These are phyloP conservation scores for Blumeriella jaapii DNA, from an alignment of 2,329 filamentous ascomycete species.

Conservation along the genomic window DNA sequence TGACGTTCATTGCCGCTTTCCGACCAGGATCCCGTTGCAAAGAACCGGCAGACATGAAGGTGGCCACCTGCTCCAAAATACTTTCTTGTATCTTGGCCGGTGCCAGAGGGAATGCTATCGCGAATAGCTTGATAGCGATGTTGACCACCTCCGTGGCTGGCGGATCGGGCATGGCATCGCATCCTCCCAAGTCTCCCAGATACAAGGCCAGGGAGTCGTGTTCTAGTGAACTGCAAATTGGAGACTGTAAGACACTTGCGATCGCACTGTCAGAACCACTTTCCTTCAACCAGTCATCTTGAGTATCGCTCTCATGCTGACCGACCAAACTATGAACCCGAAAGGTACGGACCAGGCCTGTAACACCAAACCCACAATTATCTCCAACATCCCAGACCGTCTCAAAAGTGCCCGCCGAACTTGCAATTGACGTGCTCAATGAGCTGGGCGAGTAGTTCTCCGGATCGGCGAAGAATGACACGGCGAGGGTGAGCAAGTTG, in stretches of 20 bases:
- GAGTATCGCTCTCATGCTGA: constrained; percentile 44
- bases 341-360: constrained; percentile 70
- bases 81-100: constrained; percentile 90
- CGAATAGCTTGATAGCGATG: constrained; percentile 84
- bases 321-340: constrained; percentile 59
- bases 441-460: constrained; percentile 79
- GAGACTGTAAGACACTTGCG: constrained; percentile 50
- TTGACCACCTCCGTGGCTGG: constrained; percentile 91
- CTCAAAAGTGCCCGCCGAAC: constrained; percentile 80
- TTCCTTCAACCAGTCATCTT: constrained; percentile 40
- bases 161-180: constrained; percentile 51
- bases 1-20: constrained; percentile 83
- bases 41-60: constrained; percentile 69
- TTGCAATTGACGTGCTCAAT: constrained; percentile 82
- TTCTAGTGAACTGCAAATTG: constrained; percentile 73
- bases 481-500: constrained; percentile 78
- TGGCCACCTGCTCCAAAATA: constrained; percentile 84
- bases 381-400: constrained; percentile 91
- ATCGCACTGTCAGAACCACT: constrained; percentile 53
- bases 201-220: constrained; percentile 83
- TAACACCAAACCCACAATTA: constrained; percentile 90
- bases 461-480: constrained; percentile 86
- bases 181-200: constrained; percentile 37
- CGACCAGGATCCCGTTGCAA: constrained; percentile 78
- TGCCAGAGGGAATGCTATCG: constrained; percentile 80